Evolutionary conservation across 1,139 yeast genomes (phyloP).

Genomic region (Candida mesenterica): DNA sequence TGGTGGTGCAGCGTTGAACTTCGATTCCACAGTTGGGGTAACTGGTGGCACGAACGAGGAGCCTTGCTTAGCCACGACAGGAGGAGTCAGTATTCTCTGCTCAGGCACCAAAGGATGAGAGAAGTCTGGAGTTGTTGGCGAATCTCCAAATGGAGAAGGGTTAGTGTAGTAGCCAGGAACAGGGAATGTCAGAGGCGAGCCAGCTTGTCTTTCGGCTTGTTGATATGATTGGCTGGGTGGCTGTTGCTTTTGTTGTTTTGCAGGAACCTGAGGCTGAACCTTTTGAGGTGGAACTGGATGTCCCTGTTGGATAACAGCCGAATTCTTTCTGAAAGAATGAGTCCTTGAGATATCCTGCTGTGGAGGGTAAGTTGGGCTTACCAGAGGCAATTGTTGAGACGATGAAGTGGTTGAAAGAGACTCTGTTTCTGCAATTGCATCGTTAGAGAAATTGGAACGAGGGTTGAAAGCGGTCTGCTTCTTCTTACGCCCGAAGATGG

Average conservation of each 20-base stretch:
- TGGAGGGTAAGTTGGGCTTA: slow-evolving; percentile 7
- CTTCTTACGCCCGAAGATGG: slow-evolving; percentile 68
- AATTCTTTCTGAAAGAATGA: slow-evolving; percentile 12
- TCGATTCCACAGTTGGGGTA: slow-evolving; percentile 3
- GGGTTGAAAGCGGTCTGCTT: slow-evolving; percentile 26
- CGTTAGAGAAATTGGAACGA: slow-evolving; percentile 11
- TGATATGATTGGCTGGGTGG: too few species aligned
- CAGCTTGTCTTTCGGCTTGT: slow-evolving; percentile 1
- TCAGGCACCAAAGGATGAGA: too few species aligned
- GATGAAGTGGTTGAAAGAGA: slow-evolving; percentile 24
- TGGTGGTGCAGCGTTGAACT: slow-evolving; percentile 4
- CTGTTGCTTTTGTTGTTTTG: slow-evolving; percentile 1
- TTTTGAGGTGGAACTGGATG: slow-evolving; percentile 3
- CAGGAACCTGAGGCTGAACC: background rate
- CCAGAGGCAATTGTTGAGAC: slow-evolving; percentile 9
- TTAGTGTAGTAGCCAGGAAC: slow-evolving; percentile 15
- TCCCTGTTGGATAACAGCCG: slow-evolving; percentile 3
- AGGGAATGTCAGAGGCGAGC: slow-evolving; percentile 9
- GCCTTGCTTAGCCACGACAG: slow-evolving; percentile 2
- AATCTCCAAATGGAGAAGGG: slow-evolving; percentile 6
- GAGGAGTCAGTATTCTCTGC: slow-evolving; percentile 2
- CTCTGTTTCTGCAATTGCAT: slow-evolving; percentile 35
- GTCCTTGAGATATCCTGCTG: slow-evolving; percentile 11
- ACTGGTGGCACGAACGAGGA: slow-evolving; percentile 4
- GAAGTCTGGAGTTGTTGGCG: background rate